Base-by-base conservation (phyloP, 2,329 filamentous ascomycete species). In the Hypomyces perniciosus region DNA sequence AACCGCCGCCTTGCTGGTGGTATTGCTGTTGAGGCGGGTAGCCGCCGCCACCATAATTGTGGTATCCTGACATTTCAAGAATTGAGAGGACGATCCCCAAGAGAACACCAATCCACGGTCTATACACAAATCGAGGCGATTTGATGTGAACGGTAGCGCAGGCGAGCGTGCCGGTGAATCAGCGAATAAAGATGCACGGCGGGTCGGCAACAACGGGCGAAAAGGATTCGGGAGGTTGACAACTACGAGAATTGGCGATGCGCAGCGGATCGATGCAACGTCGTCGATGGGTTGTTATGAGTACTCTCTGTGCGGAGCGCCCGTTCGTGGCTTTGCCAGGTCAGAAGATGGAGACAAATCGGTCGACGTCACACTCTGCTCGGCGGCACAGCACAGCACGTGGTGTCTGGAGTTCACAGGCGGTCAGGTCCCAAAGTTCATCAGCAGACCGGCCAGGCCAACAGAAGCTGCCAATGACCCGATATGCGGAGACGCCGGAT, bases 1-100 rank as follows among this genome's bases (percentile, higher is more conserved):
- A 77, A 28, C 38, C 26, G 59, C 68, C 65, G 54, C 65, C 66
- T 56, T 68, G 67, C 56, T 76, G 49, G 34, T 51, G 48, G 33
- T 54, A 45, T n/a, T 41, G 52, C 44, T 54, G 52, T 30, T 48
- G 51, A 12, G 49, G 48, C 30, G 48, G 43, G 34, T 52, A 51
- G 35, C 48, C 49, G 30, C 52, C 48, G 26, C 52, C 48, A 26
- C 46, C 46, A 34, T 52, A 54, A 28, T 40, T 38, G 20, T 31
- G 52, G 33, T 54, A 54, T 41, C 44, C 48, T 9, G 52, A 54
- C 52, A 54, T 54, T 45, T 34, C 44, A 8, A 5, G 28, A 30
- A 7, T 29, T 37, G 37, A 20, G 35, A 12, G 30, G 6, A 9
- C 20, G 20, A 20, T 20, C 20, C 20, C 20, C 20, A 20, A 20